Base-by-base conservation (phyloP, 139 green algal species). In the Chlorella sp. region DNA sequence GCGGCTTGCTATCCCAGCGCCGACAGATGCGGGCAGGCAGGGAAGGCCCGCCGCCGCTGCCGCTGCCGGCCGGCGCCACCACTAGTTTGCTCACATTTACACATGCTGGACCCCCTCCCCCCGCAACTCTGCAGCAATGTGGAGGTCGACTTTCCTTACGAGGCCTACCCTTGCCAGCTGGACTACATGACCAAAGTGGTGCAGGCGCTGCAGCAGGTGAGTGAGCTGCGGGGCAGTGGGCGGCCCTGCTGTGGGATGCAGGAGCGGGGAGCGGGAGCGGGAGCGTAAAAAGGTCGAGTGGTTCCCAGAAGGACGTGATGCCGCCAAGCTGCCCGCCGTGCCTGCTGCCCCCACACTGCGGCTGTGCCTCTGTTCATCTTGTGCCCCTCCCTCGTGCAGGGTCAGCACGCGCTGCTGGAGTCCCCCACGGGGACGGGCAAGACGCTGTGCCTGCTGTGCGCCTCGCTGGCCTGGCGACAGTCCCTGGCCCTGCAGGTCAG, bases 391-490 rank as follows among this genome's bases (percentile, higher is more conserved):
- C 39, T 37, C 40, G 4, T 75, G 83, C 92, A 97, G 95, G 93
- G 93, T 28, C 93, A 94, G 39, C 97, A 99, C 88, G 97, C 96
- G 3, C 93, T 99, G 90, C 93, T 99, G 81, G 98, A 99, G 92
- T 97, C 94, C 83, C 98, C 98, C 75, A 99, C 98, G 0, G 98
- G 98, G 37, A 99, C 98, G 0, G 98, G 98, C 61, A 99, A 99
- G 92, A 99, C 98, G 37, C 94, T 99, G 39, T 99, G 97, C 93
- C 95, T 99, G 92, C 95, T 99, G 76, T 99, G 98, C 92, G 96
- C 98, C 24, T 95, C 96, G 0, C 91, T 99, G 40, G 98, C 96
- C 0, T 99, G 98, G 98, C 92, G 94, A 9, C 85, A 96, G 86
- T 91, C 84, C 28, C 84, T 88, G 7, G 57, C 37, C 32, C 28